These are phyloP conservation scores for Pseudozyma thailandica DNA, from an alignment of 1,284 basidiomycete genomes.

Conservation along the genomic window DNA sequence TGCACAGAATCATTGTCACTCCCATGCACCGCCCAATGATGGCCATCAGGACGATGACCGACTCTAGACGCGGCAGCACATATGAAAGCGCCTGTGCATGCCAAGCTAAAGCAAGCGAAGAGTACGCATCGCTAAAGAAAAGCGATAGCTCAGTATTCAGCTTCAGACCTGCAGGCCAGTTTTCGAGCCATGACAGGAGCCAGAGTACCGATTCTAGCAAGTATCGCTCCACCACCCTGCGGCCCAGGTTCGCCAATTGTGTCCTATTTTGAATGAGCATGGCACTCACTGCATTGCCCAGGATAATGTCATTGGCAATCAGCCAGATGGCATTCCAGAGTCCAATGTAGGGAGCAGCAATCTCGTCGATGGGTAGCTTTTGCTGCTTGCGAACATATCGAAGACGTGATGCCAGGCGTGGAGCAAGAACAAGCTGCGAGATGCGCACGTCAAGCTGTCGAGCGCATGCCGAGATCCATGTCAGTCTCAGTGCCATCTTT, in stretches of 20 bases:
- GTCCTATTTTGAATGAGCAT: slow-evolving; percentile 38
- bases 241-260: slow-evolving; percentile 6
- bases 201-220: slow-evolving; percentile 24
- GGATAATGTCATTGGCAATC: slow-evolving; percentile 85
- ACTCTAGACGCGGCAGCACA: slow-evolving; percentile 16
- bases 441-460: slow-evolving; percentile 68
- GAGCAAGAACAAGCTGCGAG: slow-evolving; percentile 68
- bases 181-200: slow-evolving; percentile 82
- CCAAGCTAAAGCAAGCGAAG: slow-evolving; percentile 67
- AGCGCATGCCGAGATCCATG: slow-evolving; percentile 52
- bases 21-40: slow-evolving; percentile 74
- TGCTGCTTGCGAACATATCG: slow-evolving; percentile 17
- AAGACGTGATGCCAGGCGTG: slow-evolving; percentile 48
- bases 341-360: slow-evolving; percentile 70
- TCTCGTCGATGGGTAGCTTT: slow-evolving; percentile 23
- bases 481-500: slow-evolving; percentile 1
- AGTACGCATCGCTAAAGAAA: slow-evolving; percentile 80
- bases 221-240: slow-evolving; percentile 10
- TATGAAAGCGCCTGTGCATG: slow-evolving; percentile 17
- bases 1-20: slow-evolving; percentile 77
- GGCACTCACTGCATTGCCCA: slow-evolving; percentile 77
- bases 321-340: slow-evolving; percentile 93
- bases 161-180: slow-evolving; percentile 95
- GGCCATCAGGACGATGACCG: slow-evolving; percentile 71
- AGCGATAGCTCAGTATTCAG: slow-evolving; percentile 90